Base-by-base conservation (phyloP, 345 rosid species). In the Pugionium dolabratum region DNA sequence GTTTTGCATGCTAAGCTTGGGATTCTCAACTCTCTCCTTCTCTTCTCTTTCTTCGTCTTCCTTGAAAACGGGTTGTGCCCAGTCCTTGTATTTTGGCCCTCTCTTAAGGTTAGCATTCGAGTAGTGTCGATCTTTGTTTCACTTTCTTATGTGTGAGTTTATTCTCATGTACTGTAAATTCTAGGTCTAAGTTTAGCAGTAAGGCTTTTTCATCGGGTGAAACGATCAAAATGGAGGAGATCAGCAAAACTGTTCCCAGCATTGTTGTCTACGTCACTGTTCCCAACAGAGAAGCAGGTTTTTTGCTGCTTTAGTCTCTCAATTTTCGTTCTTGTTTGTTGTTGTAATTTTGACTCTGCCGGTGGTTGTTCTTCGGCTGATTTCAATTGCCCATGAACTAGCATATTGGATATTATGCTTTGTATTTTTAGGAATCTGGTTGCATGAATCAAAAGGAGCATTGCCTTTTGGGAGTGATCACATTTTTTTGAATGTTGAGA, bases 261-360 rank as follows among this genome's bases (percentile, higher is more conserved):
- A 82, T 88, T 62, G 97, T 88, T 5, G 95, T 93, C 44, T 93
- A 88, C 59, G 92, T 90, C 56, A 90, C 96, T 64, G 98, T 90
- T 29, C 94, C 97, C 4, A 88, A 82, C 72, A 84, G 83, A 78
- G 97, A 93, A 71, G 84, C 90, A 74, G 97, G 98, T 90, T 60
- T 43, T 37, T 3, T 11, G 0, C 32, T 37, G 26, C 35, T 29
- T 11, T 4, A 4, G 2, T 55, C 35, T 9, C 32, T 29, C 28
- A 5, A 4, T 34, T 50, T 10, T 50, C 35, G n/a, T 8, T 7
- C 8, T 26, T 28, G 32, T 29, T 26, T 18, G 18, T 18, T 18
- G 18, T 18, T 18, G 18, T 18, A 18, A 18, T 18, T 18, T 18
- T 18, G 18, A 18, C 18, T 18, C 18, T 18, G 18, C 18, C 18